Evolutionary conservation across 2,329 filamentous ascomycete genomes (phyloP), one percentile per base, ranked within the genome.

Genomic region (Apiospora rasikravindrae): DNA sequence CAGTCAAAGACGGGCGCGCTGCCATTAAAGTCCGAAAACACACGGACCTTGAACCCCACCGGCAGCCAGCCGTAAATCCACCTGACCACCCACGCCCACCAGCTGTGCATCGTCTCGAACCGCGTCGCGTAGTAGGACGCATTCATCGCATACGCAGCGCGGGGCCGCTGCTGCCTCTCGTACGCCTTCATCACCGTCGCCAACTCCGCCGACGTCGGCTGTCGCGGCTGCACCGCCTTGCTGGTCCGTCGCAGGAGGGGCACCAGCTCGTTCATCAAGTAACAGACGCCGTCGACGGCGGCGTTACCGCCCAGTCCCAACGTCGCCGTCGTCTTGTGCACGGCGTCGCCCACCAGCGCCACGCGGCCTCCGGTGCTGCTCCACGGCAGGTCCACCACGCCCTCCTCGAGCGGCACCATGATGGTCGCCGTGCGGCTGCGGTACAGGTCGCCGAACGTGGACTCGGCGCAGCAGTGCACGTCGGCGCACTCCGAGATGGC

Each of bases 51-150:
- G 19, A 64, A 40, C 33, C 19, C 19, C 11, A 37, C 33, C 19
- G 57, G 57, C 29, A 64, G 29, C 57, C n/a, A 22, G 1, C 29
- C 57, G 57, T 64, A 64, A 3, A 64, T 13, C 57, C 57, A 64
- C 22, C n/a, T 40, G 4, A 64, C 57, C 57, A 29, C 57, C n/a
- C 67, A 45, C 29, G 66, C 33, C 71, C 72, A 76, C 77, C 77
- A 78, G 11, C 73, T 75, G 33, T 78, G 74, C 72, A 77, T 73
- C 14, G 76, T 75, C 61, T 78, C 77, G 47, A 75, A 78, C 1
- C 76, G 74, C 10, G 76, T 77, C 29, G 77, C 73, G 7, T 75
- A 74, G 24, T 74, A 73, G 16, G 77, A 77, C 40, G 74, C 40
- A 2, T 44, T 73, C 24, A 77, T 73, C 16, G 75, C 69, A 8